Percentiles rank a stretch among this genome's conserved stretches.
Evolutionary conservation across 805 yeast species (phyloP).

Genomic region (Vanderwaltozyma verrucispora): DNA sequence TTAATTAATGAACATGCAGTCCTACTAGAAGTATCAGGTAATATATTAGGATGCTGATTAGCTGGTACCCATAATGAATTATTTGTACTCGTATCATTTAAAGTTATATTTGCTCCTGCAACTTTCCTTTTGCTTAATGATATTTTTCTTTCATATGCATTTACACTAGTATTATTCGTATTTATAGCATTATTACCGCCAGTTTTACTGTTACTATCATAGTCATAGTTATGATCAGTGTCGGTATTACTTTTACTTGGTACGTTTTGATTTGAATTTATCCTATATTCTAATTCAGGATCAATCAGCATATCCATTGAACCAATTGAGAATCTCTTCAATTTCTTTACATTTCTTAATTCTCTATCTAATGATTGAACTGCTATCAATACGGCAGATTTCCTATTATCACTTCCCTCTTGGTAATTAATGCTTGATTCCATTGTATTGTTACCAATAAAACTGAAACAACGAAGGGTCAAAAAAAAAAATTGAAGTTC

Average conservation of each 20-base stretch:
- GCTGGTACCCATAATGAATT: constrained; percentile 92
- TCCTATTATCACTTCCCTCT: constrained; percentile 24
- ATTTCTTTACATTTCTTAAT: constrained; percentile 58
- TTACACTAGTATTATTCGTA: too few species aligned
- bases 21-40: constrained; percentile 73
- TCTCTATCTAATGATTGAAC: constrained; percentile 72
- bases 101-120: not conserved
- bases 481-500: too few species aligned
- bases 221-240: too few species aligned
- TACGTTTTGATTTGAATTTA: not conserved
- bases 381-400: constrained; percentile 44
- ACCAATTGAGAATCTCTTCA: constrained; percentile 67
- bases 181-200: too few species aligned
- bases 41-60: constrained; percentile 83
- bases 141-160: too few species aligned
- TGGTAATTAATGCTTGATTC: not conserved
- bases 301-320: constrained; percentile 42
- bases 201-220: too few species aligned
- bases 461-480: too few species aligned
- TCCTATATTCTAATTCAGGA: constrained; percentile 51
- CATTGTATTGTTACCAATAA: not conserved
- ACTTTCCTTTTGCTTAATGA: not conserved
- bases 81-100: constrained; percentile 22
- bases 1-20: constrained; percentile 32
- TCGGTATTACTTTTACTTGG: too few species aligned